Conservation (phyloP, 441 rosid genomes). For the Manihot esculenta region DNA sequence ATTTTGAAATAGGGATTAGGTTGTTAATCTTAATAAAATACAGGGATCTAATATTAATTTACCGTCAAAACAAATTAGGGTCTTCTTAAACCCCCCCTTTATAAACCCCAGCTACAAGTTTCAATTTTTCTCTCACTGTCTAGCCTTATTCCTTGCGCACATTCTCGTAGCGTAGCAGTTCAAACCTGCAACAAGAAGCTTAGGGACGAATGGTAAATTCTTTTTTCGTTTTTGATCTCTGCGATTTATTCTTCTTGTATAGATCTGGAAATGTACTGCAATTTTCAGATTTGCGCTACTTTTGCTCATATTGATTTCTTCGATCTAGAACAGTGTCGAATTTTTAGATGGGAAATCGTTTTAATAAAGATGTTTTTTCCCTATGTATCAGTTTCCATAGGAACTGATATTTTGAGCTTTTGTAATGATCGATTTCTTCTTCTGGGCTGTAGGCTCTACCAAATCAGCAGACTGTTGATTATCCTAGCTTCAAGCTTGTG, state of each 20-base stretch:
- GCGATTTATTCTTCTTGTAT: not conserved
- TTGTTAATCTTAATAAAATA: too few species aligned
- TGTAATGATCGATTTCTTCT: not conserved
- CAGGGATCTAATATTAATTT: too few species aligned
- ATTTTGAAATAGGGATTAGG: too few species aligned
- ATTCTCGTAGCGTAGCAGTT: not conserved
- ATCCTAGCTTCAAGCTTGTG: slow-evolving; percentile 63
- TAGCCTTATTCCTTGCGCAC: too few species aligned
- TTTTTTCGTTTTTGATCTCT: not conserved
- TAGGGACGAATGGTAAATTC: not conserved
- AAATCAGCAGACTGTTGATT: slow-evolving; percentile 50
- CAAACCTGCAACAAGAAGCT: not conserved
- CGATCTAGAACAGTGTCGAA: slow-evolving; percentile 3
- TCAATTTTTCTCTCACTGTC: too few species aligned
- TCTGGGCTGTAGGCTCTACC: slow-evolving; percentile 44
- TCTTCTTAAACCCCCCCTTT: slow-evolving; percentile 29
- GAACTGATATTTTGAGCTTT: too few species aligned
- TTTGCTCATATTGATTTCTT: not conserved
- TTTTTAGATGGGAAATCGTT: not conserved
- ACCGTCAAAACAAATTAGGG: slow-evolving; percentile 33
- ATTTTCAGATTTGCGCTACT: not conserved
- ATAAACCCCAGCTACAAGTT: slow-evolving; percentile 20
- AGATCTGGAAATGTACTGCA: not conserved
- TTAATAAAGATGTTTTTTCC: not conserved
- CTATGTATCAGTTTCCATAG: not conserved